phyloP scores from a whole-genome alignment of 1,284 basidiomycete genomes.

The Puccinia hordei region DNA sequence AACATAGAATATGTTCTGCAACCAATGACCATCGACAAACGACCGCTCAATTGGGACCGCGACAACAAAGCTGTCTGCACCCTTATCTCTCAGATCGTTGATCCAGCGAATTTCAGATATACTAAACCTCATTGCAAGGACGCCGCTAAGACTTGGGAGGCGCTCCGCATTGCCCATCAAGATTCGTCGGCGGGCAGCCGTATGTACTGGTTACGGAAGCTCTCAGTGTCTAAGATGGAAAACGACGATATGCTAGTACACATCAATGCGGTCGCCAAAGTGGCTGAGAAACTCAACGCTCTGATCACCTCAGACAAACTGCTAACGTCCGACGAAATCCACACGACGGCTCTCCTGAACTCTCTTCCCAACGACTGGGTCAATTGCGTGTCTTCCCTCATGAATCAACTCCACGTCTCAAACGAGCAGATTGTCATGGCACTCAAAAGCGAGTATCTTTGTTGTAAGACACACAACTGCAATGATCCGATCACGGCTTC shows the following conservation, averaged over 20 bases:
- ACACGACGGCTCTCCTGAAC: background rate
- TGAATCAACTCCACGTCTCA: background rate
- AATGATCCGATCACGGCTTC: background rate
- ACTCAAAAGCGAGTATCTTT: background rate
- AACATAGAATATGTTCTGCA: too few relatives aligned
- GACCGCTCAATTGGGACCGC: background rate
- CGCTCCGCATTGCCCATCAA: background rate
- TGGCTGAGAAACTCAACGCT: background rate
- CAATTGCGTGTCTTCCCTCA: background rate
- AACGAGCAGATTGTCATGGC: too few relatives aligned
- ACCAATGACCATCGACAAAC: too few relatives aligned
- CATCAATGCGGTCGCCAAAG: background rate
- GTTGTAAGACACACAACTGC: background rate
- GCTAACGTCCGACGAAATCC: background rate
- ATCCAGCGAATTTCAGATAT: background rate
- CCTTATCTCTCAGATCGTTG: background rate
- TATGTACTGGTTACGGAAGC: background rate
- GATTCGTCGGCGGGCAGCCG: background rate
- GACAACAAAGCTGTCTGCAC: constrained; percentile 21
- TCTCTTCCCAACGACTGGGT: constrained; percentile 19
- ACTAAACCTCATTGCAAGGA: background rate
- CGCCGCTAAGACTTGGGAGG: background rate
- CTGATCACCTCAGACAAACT: background rate
- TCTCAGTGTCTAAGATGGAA: background rate
- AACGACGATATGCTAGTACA: background rate